Base-by-base conservation (phyloP, 2,329 filamentous ascomycete genomes). In the Emmonsiellopsis sp. region DNA sequence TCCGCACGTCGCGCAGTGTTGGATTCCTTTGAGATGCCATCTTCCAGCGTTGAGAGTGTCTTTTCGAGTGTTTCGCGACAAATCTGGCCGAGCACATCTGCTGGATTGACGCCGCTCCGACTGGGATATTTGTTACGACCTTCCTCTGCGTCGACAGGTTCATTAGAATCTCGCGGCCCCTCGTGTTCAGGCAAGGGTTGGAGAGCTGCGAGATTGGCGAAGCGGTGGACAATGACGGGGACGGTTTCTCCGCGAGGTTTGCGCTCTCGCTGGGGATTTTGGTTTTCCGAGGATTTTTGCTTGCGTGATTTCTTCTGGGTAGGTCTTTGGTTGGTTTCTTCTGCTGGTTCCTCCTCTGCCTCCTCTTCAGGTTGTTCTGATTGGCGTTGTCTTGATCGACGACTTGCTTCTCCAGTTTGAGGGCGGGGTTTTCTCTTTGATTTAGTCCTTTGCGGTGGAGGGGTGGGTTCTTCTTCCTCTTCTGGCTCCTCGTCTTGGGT, bases 21-120 rank as follows among this genome's bases (percentile, higher is more conserved):
- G 5, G 62, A 59, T 16, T 73, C 70, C 47, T 72, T 72, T 9
- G 66, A 62, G 26, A 72, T 71, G 9, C 64, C 68, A 38, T 70
- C 68, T 13, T 70, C 65, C 40, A 78, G 69, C 7, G 69, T 70
- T 5, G 65, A 63, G 9, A 77, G 62, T 3, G 71, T 74, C 55
- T 73, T 69, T 49, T 76, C 71, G 15, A 79, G 68, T 1, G 73
- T 74, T 55, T 79, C 76, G 54, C 74, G 72, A 52, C 77, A 75
- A 51, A 76, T 65, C 65, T 79, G 70, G 57, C 73, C 62, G 20
- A 79, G 70, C 2, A 79, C 77, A 53, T 80, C 78, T 40, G 76
- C 76, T 1, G 72, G 70, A 52, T 78, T 80, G 53, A 79, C 72
- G 16, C 66, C 71, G n/a, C 66, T 62, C 5, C 70, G 70, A 43